Evolutionary conservation across 2,329 filamentous ascomycete species (phyloP).

Genomic region (Aureobasidium pullulans): DNA sequence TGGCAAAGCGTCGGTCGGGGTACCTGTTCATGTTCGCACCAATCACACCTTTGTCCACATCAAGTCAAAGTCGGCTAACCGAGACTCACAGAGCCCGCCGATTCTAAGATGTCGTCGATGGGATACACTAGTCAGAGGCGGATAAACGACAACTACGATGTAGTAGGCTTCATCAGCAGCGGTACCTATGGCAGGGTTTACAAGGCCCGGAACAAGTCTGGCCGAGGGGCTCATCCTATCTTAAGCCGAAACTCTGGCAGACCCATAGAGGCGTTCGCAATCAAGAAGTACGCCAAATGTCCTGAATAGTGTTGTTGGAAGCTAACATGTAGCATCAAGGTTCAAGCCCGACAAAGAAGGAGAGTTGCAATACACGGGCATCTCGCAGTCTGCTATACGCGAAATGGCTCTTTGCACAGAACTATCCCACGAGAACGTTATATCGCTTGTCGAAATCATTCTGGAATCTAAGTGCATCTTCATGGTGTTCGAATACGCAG

Average conservation of each 20-base stretch:
- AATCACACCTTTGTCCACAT: no score
- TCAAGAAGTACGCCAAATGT: conserved; percentile 68
- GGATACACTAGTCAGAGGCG: conserved; percentile 66
- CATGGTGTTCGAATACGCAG: conserved; percentile 98
- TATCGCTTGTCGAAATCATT: conserved; percentile 88
- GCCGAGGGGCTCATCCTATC: conserved; percentile 35
- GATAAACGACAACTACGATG: conserved; percentile 87
- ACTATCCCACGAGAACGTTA: conserved; percentile 79
- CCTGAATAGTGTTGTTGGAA: not conserved
- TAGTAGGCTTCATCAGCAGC: conserved; percentile 96
- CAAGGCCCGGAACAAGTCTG: conserved; percentile 76
- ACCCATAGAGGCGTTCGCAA: conserved; percentile 73
- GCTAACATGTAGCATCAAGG: conserved; percentile 28
- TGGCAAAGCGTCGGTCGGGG: no score
- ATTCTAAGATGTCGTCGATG: conserved; percentile 14
- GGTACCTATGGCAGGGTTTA: conserved; percentile 98
- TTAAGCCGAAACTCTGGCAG: conserved; percentile 18
- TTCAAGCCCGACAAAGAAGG: conserved; percentile 98
- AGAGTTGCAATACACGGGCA: conserved; percentile 92
- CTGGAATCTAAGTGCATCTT: conserved; percentile 98
- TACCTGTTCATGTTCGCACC: no score
- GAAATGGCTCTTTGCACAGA: conserved; percentile 98
- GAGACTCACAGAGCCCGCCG: not conserved
- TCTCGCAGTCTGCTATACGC: conserved; percentile 92
- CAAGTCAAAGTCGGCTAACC: not conserved